Percentiles rank a stretch among this genome's conserved stretches.
Evolutionary conservation across 345 rosid genomes (phyloP).

Genomic region (Kernera saxatilis): DNA sequence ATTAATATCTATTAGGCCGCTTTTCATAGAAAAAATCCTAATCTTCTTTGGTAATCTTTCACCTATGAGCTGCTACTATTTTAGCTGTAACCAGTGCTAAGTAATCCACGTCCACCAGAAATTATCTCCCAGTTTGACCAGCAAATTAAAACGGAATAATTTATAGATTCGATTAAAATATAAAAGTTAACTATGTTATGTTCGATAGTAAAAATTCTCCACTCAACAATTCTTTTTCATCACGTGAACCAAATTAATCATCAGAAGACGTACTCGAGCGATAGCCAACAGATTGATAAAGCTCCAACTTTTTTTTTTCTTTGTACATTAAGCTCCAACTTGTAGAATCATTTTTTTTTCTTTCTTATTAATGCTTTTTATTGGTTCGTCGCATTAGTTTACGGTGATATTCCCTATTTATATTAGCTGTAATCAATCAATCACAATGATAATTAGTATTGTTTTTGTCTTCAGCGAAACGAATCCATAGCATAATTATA

Average conservation of each 20-base stretch:
- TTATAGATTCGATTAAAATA: not conserved
- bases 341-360: conserved; percentile 9
- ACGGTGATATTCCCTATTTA: not conserved
- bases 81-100: conserved; percentile 20
- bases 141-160: not conserved
- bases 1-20: conserved; percentile 1
- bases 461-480: conserved; percentile 3
- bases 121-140: conserved; percentile 6
- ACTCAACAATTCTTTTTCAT: conserved; percentile 12
- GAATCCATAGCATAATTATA: conserved; percentile 8
- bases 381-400: conserved; percentile 4
- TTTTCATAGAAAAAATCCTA: conserved; percentile 15
- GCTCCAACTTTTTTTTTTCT: conserved; percentile 14
- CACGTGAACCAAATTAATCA: conserved; percentile 22
- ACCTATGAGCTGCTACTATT: conserved; percentile 7
- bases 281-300: conserved; percentile 23
- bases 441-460: not conserved
- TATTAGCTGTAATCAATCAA: conserved; percentile 24
- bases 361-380: not conserved
- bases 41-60: conserved; percentile 26
- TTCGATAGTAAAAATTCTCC: conserved; percentile 15
- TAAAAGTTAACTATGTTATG: not conserved
- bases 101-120: conserved; percentile 13
- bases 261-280: conserved; percentile 5
- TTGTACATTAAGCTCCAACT: too few species aligned